Evolutionary conservation across 345 rosid species (phyloP).

Genomic region (Cardiospermum halicacabum): DNA sequence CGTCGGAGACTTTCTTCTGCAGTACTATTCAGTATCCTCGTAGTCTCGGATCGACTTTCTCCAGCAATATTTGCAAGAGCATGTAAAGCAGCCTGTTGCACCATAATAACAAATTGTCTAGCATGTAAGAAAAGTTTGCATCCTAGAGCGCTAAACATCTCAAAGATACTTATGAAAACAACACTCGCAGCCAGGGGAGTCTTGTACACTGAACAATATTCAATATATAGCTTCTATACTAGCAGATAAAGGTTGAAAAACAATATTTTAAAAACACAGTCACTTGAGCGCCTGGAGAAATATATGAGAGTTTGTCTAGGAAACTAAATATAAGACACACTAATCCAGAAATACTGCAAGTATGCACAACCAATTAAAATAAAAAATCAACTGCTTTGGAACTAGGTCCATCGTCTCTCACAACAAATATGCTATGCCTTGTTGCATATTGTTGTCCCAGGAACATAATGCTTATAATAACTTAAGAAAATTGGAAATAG

Average conservation of each 20-base stretch:
- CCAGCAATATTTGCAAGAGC: constrained; percentile 78
- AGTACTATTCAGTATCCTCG: constrained; percentile 37
- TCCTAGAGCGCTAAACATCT: not conserved
- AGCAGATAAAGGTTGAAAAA: not conserved
- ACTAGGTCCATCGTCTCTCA: not conserved
- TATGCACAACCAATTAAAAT: too few relatives aligned
- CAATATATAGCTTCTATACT: not conserved
- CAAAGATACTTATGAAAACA: not conserved
- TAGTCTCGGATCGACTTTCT: constrained; percentile 51
- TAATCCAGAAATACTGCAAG: not conserved
- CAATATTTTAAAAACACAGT: not conserved
- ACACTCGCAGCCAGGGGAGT: not conserved
- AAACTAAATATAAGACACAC: not conserved
- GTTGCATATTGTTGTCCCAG: not conserved
- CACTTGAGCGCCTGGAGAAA: not conserved
- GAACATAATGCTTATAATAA: not conserved
- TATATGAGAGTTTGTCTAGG: not conserved
- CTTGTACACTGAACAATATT: not conserved
- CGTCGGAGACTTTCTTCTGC: constrained; percentile 77
- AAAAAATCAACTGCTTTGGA: too few relatives aligned
- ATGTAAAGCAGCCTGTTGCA: constrained; percentile 72
- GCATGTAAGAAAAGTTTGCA: not conserved
- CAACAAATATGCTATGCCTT: not conserved
- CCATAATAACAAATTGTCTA: constrained; percentile 21
- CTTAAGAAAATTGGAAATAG: not conserved